Evolutionary conservation across 108 stramenopile species (phyloP).

Genomic region (Conticribra weissflogii): DNA sequence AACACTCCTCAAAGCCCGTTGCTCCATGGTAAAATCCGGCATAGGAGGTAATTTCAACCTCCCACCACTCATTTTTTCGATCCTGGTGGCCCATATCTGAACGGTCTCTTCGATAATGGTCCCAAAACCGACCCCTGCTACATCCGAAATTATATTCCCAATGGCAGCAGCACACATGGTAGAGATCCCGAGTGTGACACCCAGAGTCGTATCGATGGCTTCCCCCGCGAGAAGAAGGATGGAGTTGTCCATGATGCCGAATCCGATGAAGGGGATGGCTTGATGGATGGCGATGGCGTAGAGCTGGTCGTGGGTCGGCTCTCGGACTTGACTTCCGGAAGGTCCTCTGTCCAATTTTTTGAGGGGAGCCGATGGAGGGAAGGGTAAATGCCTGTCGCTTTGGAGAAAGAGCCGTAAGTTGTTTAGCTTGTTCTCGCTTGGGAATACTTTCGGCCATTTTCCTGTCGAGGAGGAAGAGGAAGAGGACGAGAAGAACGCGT

Average conservation of each 20-base stretch:
- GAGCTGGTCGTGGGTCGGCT: constrained; percentile 64
- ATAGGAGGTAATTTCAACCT: constrained; percentile 45
- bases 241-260: constrained; percentile 97
- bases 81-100: constrained; percentile 23
- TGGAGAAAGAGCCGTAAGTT: constrained; percentile 12
- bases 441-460: constrained; percentile 27
- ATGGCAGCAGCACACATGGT: constrained; percentile 97
- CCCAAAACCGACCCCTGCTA: constrained; percentile 85
- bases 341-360: not conserved
- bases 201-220: constrained; percentile 90
- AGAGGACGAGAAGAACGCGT: too few species aligned
- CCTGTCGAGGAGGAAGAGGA: constrained; percentile 8
- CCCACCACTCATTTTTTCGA: constrained; percentile 27
- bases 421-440: constrained; percentile 1
- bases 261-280: constrained; percentile 87
- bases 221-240: constrained; percentile 96
- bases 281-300: constrained; percentile 63
- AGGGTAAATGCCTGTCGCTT: constrained; percentile 15
- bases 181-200: constrained; percentile 90
- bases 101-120: constrained; percentile 81
- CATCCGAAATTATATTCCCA: constrained; percentile 87
- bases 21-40: constrained; percentile 74
- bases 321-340: constrained; percentile 20
- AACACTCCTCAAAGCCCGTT: constrained; percentile 75
- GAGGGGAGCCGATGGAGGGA: constrained; percentile 12